phyloP scores from a whole-genome alignment of 73 alveolate species.

The Symbiodinium natans region DNA sequence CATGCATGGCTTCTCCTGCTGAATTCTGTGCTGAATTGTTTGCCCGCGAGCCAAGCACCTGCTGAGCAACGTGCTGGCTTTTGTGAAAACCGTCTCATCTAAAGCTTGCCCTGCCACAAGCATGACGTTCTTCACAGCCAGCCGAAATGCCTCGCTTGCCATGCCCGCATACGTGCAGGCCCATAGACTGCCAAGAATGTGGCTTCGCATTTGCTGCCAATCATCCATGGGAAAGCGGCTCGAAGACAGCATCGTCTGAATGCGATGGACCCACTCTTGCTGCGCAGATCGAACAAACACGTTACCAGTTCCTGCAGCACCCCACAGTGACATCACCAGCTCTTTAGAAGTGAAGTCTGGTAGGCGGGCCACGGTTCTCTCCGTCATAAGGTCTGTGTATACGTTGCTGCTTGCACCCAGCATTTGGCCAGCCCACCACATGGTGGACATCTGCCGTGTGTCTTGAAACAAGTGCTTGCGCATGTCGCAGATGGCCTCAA shows the following conservation, averaged over 20 bases:
- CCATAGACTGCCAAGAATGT: background rate
- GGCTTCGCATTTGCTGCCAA: background rate
- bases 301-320: background rate
- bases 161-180: background rate
- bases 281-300: background rate
- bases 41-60: background rate
- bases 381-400: background rate
- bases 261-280: conserved; percentile 1
- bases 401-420: background rate
- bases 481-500: conserved; percentile 1
- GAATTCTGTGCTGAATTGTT: background rate
- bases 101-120: background rate
- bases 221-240: no score
- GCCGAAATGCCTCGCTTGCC: background rate
- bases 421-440: conserved; percentile 72
- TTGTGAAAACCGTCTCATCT: background rate
- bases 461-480: background rate
- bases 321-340: conserved; percentile 61
- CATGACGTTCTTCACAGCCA: background rate
- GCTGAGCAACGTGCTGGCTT: background rate
- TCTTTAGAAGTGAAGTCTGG: conserved; percentile 22
- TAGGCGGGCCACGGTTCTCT: background rate
- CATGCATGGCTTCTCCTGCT: background rate
- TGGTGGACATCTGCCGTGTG: background rate
- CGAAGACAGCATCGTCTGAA: background rate